phyloP scores from a whole-genome alignment of 2,329 filamentous ascomycete species.

The Macroventuria anomochaeta region DNA sequence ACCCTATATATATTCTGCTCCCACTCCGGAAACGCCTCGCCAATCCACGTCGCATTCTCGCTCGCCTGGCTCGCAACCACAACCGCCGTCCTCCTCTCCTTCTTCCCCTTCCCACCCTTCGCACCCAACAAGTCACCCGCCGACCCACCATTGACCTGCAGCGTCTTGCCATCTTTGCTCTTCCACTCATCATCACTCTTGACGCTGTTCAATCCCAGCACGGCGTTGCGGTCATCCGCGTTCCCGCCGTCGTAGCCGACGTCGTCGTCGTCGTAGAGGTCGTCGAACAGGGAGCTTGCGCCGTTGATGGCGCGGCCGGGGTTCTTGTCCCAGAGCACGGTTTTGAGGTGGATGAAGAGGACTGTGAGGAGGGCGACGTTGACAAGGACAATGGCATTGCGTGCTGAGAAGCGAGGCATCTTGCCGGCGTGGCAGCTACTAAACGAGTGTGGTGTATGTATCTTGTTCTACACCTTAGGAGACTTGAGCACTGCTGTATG shows the following conservation, averaged over 20 bases:
- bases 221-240: not conserved
- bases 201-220: slow-evolving; percentile 6
- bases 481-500: not conserved
- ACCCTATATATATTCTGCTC: slow-evolving; percentile 53
- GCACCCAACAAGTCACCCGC: not conserved
- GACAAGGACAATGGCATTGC: slow-evolving; percentile 32
- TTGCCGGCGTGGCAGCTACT: slow-evolving; percentile 11
- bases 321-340: slow-evolving; percentile 34
- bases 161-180: slow-evolving; percentile 18
- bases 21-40: slow-evolving; percentile 48
- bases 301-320: not conserved
- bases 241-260: slow-evolving; percentile 10
- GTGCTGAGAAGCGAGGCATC: slow-evolving; percentile 43
- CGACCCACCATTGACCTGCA: slow-evolving; percentile 20
- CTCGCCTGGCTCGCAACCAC: slow-evolving; percentile 49
- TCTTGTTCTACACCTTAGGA: not conserved
- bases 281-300: slow-evolving; percentile 2
- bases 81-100: slow-evolving; percentile 37
- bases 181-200: slow-evolving; percentile 4
- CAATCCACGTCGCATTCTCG: slow-evolving; percentile 52
- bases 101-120: not conserved
- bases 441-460: not conserved
- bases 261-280: not conserved
- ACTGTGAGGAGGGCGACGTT: slow-evolving; percentile 35
- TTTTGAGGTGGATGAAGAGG: slow-evolving; percentile 40